Conservation (phyloP, 2,329 filamentous ascomycete species). For the Colletotrichum truncatum region DNA sequence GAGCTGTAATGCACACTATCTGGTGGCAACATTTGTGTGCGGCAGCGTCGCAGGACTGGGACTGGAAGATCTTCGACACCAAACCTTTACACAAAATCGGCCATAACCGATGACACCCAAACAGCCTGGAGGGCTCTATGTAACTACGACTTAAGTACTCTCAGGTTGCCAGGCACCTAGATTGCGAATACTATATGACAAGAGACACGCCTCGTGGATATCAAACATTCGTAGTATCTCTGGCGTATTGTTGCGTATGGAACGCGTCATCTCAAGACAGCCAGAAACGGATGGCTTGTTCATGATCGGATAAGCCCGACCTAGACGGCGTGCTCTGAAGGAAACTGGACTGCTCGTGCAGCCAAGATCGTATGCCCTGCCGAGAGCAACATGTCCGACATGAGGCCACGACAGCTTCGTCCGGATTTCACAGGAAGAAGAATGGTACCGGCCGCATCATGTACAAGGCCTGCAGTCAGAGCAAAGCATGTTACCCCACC, state of each 20-base stretch:
- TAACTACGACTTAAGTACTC: no score
- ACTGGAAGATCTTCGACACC: background rate
- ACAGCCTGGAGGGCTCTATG: background rate
- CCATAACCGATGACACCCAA: background rate
- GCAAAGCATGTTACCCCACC: background rate
- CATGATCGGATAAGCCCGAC: background rate
- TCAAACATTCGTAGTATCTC: background rate
- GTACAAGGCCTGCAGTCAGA: background rate
- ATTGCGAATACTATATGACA: background rate
- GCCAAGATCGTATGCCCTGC: constrained; percentile 17
- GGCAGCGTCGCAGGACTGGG: background rate
- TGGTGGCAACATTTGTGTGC: background rate
- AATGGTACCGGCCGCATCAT: constrained; percentile 5
- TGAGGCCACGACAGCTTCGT: background rate
- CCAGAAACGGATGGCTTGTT: background rate
- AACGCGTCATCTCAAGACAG: constrained; percentile 10
- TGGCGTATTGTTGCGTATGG: background rate
- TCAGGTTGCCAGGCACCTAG: background rate
- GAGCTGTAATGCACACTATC: no score
- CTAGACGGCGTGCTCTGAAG: background rate
- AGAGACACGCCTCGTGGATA: background rate
- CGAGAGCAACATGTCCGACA: constrained; percentile 1
- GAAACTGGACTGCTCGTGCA: constrained; percentile 10
- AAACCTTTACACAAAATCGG: background rate
- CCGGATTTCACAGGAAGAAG: background rate